Conservation (phyloP, 208 protist species). For the Balamuthia mandrillaris region DNA sequence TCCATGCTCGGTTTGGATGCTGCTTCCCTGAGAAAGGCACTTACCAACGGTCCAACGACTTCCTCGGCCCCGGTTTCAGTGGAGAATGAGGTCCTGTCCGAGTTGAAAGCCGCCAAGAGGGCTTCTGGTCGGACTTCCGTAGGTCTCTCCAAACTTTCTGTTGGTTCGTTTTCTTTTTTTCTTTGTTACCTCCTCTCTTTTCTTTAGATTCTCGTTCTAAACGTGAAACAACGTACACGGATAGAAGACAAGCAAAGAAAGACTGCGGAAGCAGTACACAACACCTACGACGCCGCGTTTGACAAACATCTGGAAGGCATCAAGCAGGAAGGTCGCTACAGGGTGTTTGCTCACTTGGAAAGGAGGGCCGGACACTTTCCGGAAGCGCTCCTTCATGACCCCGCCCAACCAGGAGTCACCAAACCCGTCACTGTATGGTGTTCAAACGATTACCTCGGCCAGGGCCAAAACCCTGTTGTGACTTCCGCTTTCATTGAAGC, state of each 20-base stretch:
- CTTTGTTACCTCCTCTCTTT: not conserved
- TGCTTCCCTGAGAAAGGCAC: no score
- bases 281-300: conserved; percentile 28
- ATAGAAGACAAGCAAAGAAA: no score
- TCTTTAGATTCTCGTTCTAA: no score
- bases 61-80: no score
- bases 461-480: conserved; percentile 77
- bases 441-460: conserved; percentile 84
- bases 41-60: no score
- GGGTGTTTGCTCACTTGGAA: conserved; percentile 46
- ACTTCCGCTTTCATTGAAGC: conserved; percentile 64
- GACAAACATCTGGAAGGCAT: conserved; percentile 17
- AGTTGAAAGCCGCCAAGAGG: not conserved
- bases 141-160: not conserved
- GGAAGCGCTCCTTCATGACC: conserved; percentile 25
- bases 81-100: no score
- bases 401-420: no score
- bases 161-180: no score
- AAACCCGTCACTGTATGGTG: conserved; percentile 82
- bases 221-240: no score
- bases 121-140: not conserved
- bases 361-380: conserved; percentile 38
- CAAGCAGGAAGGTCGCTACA: conserved; percentile 51
- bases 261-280: not conserved
- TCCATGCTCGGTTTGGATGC: no score